Evolutionary conservation across 164 flowering plant species (phyloP).

Genomic region (Echeveria elegans): DNA sequence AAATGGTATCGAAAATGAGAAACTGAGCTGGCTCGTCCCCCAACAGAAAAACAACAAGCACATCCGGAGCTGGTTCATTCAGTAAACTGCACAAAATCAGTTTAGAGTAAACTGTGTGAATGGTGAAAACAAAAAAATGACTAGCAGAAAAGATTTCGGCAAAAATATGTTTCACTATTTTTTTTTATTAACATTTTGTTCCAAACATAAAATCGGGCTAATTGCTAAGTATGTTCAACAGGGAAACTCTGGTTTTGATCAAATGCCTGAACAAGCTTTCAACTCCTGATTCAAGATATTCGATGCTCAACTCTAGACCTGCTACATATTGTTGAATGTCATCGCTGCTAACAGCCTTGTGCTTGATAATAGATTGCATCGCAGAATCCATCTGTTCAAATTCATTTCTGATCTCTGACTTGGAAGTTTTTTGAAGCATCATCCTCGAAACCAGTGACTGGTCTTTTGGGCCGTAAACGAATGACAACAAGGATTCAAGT

Average conservation of each 20-base stretch:
- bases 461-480: constrained; percentile 5
- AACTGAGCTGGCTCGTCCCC: too few species aligned
- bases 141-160: neutral
- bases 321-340: constrained; percentile 13
- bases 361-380: neutral
- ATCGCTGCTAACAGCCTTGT: neutral
- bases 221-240: constrained; percentile 30
- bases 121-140: too few species aligned
- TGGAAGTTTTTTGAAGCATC: constrained; percentile 11
- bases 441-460: constrained; percentile 23
- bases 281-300: constrained; percentile 33
- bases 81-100: too few species aligned
- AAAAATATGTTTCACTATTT: neutral
- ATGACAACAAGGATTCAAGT: constrained; percentile 20
- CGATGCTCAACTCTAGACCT: constrained; percentile 18
- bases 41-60: too few species aligned
- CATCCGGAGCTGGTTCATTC: too few species aligned
- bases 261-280: constrained; percentile 24
- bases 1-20: too few species aligned
- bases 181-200: neutral
- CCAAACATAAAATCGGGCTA: constrained; percentile 12
- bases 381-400: neutral
- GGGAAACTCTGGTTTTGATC: constrained; percentile 36
- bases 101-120: too few species aligned
- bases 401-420: neutral